phyloP scores from a whole-genome alignment of 208 protist species.

The Crithidia expoeki region DNA sequence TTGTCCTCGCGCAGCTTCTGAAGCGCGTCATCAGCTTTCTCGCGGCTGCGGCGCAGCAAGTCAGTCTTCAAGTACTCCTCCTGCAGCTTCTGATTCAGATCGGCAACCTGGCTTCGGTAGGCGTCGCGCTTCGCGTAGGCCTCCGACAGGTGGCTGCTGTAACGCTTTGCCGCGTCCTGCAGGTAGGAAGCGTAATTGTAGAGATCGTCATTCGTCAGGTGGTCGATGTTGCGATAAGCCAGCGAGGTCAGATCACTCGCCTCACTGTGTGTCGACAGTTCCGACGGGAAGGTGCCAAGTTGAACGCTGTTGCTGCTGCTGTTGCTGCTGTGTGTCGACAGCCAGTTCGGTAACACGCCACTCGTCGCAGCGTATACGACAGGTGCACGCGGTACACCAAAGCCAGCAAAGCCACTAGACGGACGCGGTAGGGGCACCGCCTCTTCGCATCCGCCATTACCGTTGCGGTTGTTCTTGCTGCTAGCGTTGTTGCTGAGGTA shows the following conservation, averaged over 20 bases:
- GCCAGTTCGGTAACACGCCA: slow-evolving; percentile 8
- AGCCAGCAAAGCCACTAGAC: slow-evolving; percentile 19
- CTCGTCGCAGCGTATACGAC: slow-evolving; percentile 42
- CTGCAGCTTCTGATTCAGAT: slow-evolving; percentile 60
- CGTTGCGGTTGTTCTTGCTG: background rate
- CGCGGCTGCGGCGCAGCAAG: slow-evolving; percentile 26
- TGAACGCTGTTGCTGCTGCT: background rate
- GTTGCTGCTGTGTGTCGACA: background rate
- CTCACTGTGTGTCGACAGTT: slow-evolving; percentile 1
- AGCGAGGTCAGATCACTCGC: slow-evolving; percentile 36
- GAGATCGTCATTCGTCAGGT: slow-evolving; percentile 51
- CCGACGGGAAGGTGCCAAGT: background rate
- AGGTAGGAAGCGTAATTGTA: slow-evolving; percentile 57
- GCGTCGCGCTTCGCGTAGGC: slow-evolving; percentile 62
- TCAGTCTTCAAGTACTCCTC: slow-evolving; percentile 43
- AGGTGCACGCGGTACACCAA: slow-evolving; percentile 19
- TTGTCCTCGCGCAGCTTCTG: slow-evolving; percentile 23
- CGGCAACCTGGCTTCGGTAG: slow-evolving; percentile 62
- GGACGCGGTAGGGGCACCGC: background rate
- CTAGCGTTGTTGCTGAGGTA: background rate
- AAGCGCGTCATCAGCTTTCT: slow-evolving; percentile 1
- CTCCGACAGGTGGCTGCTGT: slow-evolving; percentile 36
- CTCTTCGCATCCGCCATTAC: background rate
- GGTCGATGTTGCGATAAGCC: slow-evolving; percentile 32
- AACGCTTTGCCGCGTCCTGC: slow-evolving; percentile 44